Evolutionary conservation across 1,284 basidiomycete species (phyloP), one percentile per base, ranked within the genome.

Genomic region (Rhizoctonia solani): DNA sequence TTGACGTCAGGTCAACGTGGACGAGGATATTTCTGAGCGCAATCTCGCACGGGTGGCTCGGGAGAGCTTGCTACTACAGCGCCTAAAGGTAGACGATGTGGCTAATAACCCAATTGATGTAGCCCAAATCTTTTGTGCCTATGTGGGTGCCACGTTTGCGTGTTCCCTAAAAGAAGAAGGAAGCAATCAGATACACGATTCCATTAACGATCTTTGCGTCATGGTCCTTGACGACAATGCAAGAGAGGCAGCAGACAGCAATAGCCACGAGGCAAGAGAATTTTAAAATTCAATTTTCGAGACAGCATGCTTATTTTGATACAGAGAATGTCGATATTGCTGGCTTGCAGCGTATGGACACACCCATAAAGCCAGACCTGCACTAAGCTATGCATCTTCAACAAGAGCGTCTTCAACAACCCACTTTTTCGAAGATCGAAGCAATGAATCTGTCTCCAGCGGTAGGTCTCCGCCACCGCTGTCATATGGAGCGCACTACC

Each of bases 391-490:
- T 13, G 21, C 34, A 34, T 29, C 39, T 19, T 37, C 61, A n/a
- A 25, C 61, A 44, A 54, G 50, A 46, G 41, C 25, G 16, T 3
- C 41, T 29, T 32, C 32, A 8, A n/a, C 1, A 13, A 5, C 34
- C 16, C 23, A 6, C 21, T 23, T 8, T 39, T 49, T 49, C 21
- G 41, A 63, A 3, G 19, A 11, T 13, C 44, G 39, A n/a, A 39
- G 47, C 4, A 44, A 30, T 16, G 61, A 66, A 30, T 54, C 61
- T 13, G 27, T 66, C 19, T 66, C 61, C 27, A 66, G 61, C 52
- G 61, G 61, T 66, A 66, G 61, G 61, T 66, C 61, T 30, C 63
- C 63, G 61, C 50, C 61, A 34, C 52, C 63, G 52, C 52, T 46
- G 29, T 23, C 23, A 21, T 66, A 54, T 47, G 63, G 52, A 34